phyloP scores from a whole-genome alignment of 257 asterid genomes.

The Hygrophila difformis region DNA sequence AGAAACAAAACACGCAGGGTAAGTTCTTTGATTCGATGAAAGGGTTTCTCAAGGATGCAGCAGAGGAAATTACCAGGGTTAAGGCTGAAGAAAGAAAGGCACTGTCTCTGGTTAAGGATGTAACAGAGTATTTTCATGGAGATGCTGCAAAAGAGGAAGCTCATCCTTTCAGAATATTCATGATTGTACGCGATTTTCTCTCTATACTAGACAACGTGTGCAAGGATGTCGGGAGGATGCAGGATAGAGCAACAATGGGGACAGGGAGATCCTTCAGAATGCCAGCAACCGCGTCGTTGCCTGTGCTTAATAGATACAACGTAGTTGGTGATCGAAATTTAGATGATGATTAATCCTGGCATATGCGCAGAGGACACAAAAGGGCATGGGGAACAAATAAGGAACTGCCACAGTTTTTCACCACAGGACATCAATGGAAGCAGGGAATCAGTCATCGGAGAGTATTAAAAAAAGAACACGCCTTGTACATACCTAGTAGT shows the following conservation, averaged over 20 bases:
- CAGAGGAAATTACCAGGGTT: slow-evolving; percentile 41
- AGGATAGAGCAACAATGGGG: slow-evolving; percentile 60
- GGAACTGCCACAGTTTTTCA: background rate
- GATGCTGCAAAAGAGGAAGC: slow-evolving; percentile 93
- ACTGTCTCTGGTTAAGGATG: slow-evolving; percentile 60
- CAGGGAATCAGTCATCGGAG: background rate
- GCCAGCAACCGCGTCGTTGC: slow-evolving; percentile 52
- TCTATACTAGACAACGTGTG: slow-evolving; percentile 75
- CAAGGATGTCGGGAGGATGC: slow-evolving; percentile 81
- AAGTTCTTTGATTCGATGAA: slow-evolving; percentile 69
- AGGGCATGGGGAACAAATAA: background rate
- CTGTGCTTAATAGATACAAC: slow-evolving; percentile 61
- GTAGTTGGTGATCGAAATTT: slow-evolving; percentile 24
- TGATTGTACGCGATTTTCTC: slow-evolving; percentile 86
- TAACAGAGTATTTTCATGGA: slow-evolving; percentile 87
- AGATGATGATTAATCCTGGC: background rate
- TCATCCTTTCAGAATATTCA: slow-evolving; percentile 77
- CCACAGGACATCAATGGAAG: background rate
- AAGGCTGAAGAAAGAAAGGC: slow-evolving; percentile 62
- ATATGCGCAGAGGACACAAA: background rate
- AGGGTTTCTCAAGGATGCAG: slow-evolving; percentile 58
- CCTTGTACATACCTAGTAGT: background rate
- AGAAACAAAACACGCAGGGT: slow-evolving; percentile 41
- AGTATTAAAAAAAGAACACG: no score
- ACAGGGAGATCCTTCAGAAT: slow-evolving; percentile 76